Percentiles rank a stretch among this genome's conserved stretches.
phyloP scores from a whole-genome alignment of 768 basidiomycete genomes.

The Lactifluus hygrophoroides region DNA sequence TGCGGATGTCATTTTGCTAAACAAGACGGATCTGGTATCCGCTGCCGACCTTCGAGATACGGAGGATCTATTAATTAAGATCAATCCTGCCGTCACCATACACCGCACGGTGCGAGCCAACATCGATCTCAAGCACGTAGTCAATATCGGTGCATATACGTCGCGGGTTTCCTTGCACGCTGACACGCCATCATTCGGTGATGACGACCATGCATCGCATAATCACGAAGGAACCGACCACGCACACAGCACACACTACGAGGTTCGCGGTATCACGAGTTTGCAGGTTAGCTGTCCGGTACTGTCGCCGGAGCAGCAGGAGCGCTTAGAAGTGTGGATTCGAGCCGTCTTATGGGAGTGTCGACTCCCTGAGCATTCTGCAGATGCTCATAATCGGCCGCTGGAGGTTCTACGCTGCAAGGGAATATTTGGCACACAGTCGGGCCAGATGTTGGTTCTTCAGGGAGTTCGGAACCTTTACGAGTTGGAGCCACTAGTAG shows the following conservation, averaged over 20 bases:
- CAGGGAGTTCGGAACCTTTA: conserved; percentile 92
- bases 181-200: conserved; percentile 12
- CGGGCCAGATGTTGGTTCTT: conserved; percentile 59
- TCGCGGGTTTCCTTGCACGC: conserved; percentile 35
- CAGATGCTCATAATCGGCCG: not conserved
- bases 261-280: conserved; percentile 75
- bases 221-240: conserved; percentile 11
- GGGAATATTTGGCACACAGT: conserved; percentile 55
- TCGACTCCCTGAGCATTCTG: conserved; percentile 32
- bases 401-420: conserved; percentile 81
- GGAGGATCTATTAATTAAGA: conserved; percentile 52
- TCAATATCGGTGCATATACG: conserved; percentile 74
- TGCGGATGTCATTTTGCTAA: conserved; percentile 85
- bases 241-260: conserved; percentile 44
- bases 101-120: conserved; percentile 61
- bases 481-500: conserved; percentile 45
- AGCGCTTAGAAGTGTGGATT: conserved; percentile 70
- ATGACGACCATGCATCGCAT: conserved; percentile 31
- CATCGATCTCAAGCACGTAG: conserved; percentile 67
- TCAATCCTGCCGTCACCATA: conserved; percentile 77
- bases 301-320: conserved; percentile 40
- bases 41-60: conserved; percentile 37
- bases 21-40: conserved; percentile 77
- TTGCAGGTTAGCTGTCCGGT: conserved; percentile 62
- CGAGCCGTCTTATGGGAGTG: conserved; percentile 78